phyloP scores from a whole-genome alignment of 1,284 basidiomycete species.

The Sanguinoderma infundibulare region DNA sequence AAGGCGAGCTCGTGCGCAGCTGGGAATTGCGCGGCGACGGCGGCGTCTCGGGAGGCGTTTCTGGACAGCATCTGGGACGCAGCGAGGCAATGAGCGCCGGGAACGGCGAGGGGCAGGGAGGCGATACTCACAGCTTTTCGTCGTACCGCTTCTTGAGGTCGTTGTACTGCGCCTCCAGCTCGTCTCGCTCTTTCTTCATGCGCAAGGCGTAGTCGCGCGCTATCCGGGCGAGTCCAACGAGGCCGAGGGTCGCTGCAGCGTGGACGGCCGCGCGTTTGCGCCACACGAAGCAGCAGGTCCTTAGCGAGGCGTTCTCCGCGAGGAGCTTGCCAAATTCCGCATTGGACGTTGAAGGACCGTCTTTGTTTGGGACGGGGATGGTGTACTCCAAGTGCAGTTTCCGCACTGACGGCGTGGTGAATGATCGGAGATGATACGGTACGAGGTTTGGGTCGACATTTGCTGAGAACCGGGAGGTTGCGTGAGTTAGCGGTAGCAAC shows the following conservation, averaged over 20 bases:
- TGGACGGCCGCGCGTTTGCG: slow-evolving; percentile 61
- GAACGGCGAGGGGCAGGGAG: neutral
- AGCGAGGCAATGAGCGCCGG: neutral
- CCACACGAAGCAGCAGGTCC: slow-evolving; percentile 54
- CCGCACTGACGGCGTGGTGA: slow-evolving; percentile 55
- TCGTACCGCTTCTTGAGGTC: slow-evolving; percentile 35
- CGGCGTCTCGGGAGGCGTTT: slow-evolving; percentile 15
- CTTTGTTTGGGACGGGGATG: slow-evolving; percentile 20
- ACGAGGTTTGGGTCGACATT: slow-evolving; percentile 49
- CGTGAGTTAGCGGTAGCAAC: neutral
- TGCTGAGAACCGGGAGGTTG: slow-evolving; percentile 37
- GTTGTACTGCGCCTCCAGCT: slow-evolving; percentile 41
- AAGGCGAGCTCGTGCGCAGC: slow-evolving; percentile 15
- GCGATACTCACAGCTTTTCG: slow-evolving; percentile 26
- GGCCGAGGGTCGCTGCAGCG: slow-evolving; percentile 55
- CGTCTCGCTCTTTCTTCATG: slow-evolving; percentile 49
- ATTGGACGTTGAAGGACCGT: slow-evolving; percentile 21
- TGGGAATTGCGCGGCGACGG: slow-evolving; percentile 19
- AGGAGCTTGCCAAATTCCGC: slow-evolving; percentile 49
- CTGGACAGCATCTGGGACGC: slow-evolving; percentile 3
- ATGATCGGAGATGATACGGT: slow-evolving; percentile 52
- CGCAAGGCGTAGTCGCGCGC: slow-evolving; percentile 52
- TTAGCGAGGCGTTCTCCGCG: slow-evolving; percentile 55
- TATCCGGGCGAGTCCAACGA: slow-evolving; percentile 52
- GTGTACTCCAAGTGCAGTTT: slow-evolving; percentile 49